A percentile compares a stretch with the other conserved stretches of the same genome.
Evolutionary conservation across 139 green algal genomes (phyloP).

Genomic region (Bryopsis sp.): DNA sequence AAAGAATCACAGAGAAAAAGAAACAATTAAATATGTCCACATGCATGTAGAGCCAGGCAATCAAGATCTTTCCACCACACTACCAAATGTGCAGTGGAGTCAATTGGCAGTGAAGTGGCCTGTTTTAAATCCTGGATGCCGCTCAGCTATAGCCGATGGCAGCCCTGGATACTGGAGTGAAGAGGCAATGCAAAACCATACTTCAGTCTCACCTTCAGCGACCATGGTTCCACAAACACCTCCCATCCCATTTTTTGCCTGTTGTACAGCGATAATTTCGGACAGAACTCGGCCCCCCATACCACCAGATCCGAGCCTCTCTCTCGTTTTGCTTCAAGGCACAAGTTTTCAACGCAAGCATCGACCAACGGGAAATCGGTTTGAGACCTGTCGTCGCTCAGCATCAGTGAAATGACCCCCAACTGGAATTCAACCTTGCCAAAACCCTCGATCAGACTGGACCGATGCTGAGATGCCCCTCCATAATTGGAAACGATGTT

Average conservation of each 20-base stretch:
- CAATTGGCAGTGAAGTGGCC: too few species aligned
- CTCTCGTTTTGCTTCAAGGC: background rate
- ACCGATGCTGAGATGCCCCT: too few species aligned
- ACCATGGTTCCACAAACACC: background rate
- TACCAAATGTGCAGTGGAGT: too few species aligned
- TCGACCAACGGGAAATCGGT: background rate
- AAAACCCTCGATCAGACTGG: too few species aligned
- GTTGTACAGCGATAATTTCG: conserved; percentile 10
- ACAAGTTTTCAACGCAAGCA: background rate
- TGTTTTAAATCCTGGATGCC: too few species aligned
- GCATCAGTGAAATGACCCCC: too few species aligned
- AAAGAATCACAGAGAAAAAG: too few species aligned
- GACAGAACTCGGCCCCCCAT: background rate
- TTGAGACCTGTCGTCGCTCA: background rate
- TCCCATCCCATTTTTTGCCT: conserved; percentile 13
- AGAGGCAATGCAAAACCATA: background rate
- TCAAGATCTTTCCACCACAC: too few species aligned
- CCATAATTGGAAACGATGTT: too few species aligned
- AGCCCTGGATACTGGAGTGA: background rate
- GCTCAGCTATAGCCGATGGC: background rate
- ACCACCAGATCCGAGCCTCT: background rate
- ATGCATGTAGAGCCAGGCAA: too few species aligned
- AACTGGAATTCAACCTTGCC: too few species aligned
- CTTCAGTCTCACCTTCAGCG: background rate
- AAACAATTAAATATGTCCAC: too few species aligned